Base-by-base conservation (phyloP, 768 basidiomycete genomes). In the Filobasidium wieringae region DNA sequence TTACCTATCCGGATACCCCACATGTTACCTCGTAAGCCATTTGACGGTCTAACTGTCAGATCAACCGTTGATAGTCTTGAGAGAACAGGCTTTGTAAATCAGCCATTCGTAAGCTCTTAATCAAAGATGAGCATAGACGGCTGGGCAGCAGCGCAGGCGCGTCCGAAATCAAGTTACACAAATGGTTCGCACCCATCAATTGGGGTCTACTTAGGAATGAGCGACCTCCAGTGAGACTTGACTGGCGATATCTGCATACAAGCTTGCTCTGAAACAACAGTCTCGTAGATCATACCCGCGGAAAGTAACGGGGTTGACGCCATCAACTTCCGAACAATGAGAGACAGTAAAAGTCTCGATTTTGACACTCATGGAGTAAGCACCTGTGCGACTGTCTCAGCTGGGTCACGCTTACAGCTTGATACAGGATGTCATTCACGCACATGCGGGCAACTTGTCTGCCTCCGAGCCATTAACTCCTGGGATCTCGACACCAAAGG, bases 91-190 rank as follows among this genome's bases (percentile, higher is more conserved):
- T 86, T 22, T 84, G 87, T 72, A 95, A 91, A 74, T 88, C 92
- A 63, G 82, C 87, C 71, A 80, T 99, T 63, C 79, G 78, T 32
- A 87, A 90, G 63, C 72, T 97, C 54, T 77, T 99, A 67, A 87
- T 88, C 79, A 99, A 99, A 77, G 84, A 86, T 65, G 95, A 99
- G 74, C 78, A 80, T 69, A 84, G 81, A 56, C 80, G 95, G 61
- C 74, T 97, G 34, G 95, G 95, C 43, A 89, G 88, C 74, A 84
- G 81, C 75, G 89, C 84, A 65, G 95, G 95, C 27, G 95, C 95
- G 57, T 93, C 90, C 70, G 95, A 99, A 75, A 91, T 99, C 67
- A 99, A 97, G 78, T 85, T 87, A 58, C 95, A 97, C 80, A 91
- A 88, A 72, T 99, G 95, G 95, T 99, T 99, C 77, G 77, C 78